These are phyloP conservation scores for Hymenoscyphus linearis DNA, from an alignment of 2,329 filamentous ascomycete species.

Conservation along the genomic window DNA sequence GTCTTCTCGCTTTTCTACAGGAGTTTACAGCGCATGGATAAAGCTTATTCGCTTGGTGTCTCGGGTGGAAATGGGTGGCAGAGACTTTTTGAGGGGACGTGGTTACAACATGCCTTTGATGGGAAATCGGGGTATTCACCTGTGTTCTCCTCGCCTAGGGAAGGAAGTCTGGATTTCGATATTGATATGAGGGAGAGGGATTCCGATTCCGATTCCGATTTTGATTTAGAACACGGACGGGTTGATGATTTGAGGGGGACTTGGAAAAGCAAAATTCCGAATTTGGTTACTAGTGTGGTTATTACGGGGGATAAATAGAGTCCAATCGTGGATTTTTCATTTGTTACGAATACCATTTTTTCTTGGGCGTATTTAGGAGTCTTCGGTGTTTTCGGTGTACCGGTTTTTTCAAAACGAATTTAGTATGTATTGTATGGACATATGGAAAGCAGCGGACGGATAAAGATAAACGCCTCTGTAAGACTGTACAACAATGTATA, in stretches of 20 bases:
- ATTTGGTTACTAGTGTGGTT: too few relatives aligned
- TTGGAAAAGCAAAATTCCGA: slow-evolving; percentile 14
- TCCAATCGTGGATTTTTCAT: too few relatives aligned
- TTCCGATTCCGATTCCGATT: slow-evolving; percentile 13
- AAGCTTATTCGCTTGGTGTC: slow-evolving; percentile 24
- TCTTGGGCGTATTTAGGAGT: too few relatives aligned
- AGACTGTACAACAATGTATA: not conserved
- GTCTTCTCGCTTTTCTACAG: slow-evolving; percentile 55
- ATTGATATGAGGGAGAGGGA: slow-evolving; percentile 6
- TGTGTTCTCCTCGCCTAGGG: slow-evolving; percentile 11
- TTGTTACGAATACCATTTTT: too few relatives aligned
- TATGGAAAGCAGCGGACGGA: too few relatives aligned
- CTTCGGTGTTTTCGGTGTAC: too few relatives aligned
- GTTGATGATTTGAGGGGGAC: slow-evolving; percentile 18
- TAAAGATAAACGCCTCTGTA: too few relatives aligned
- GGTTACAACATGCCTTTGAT: slow-evolving; percentile 25
- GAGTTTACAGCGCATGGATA: slow-evolving; percentile 25
- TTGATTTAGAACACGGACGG: slow-evolving; percentile 24
- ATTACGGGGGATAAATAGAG: not conserved
- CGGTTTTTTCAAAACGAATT: too few relatives aligned
- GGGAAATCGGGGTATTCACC: slow-evolving; percentile 18
- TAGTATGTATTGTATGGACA: too few relatives aligned
- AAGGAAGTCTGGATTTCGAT: slow-evolving; percentile 3
- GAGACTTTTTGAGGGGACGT: slow-evolving; percentile 24
- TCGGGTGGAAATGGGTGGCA: slow-evolving; percentile 29